phyloP scores from a whole-genome alignment of 441 rosid species.

The Populus tomentosa region DNA sequence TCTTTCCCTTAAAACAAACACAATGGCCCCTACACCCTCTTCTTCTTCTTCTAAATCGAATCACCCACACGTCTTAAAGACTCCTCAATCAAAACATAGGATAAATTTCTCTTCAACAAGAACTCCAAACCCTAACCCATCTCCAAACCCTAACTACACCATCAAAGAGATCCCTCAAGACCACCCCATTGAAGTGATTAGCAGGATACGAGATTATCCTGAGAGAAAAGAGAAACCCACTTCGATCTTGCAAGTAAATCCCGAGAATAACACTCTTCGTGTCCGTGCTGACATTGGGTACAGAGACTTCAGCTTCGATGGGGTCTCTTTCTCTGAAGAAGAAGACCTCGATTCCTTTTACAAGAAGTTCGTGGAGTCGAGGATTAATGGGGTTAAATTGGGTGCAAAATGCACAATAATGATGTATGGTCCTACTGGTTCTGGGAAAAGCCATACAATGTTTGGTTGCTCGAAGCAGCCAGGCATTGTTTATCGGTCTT shows the following conservation, averaged over 20 bases:
- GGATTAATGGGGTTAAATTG: slow-evolving; percentile 70
- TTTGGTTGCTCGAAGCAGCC: slow-evolving; percentile 85
- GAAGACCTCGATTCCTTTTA: slow-evolving; percentile 71
- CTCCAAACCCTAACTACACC: slow-evolving; percentile 42
- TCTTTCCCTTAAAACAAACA: neutral
- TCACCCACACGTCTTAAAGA: slow-evolving; percentile 36
- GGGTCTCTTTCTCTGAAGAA: slow-evolving; percentile 76
- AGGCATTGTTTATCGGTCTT: slow-evolving; percentile 76
- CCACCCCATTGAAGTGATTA: slow-evolving; percentile 89
- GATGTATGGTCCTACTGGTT: slow-evolving; percentile 98
- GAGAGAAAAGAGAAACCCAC: slow-evolving; percentile 49
- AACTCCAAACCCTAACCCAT: slow-evolving; percentile 34
- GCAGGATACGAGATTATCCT: slow-evolving; percentile 71
- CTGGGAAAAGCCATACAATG: slow-evolving; percentile 96
- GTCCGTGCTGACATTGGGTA: slow-evolving; percentile 87
- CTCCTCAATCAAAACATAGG: slow-evolving; percentile 75
- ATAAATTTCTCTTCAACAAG: slow-evolving; percentile 48
- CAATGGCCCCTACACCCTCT: slow-evolving; percentile 83
- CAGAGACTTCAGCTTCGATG: slow-evolving; percentile 84
- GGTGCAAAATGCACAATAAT: slow-evolving; percentile 79
- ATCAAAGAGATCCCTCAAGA: slow-evolving; percentile 49
- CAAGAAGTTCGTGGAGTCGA: slow-evolving; percentile 64
- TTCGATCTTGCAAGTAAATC: slow-evolving; percentile 56
- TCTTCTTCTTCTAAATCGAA: slow-evolving; percentile 42
- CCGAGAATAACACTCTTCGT: slow-evolving; percentile 52